Conservation (phyloP, 257 asterid genomes). For the Solanum lignicaule region DNA sequence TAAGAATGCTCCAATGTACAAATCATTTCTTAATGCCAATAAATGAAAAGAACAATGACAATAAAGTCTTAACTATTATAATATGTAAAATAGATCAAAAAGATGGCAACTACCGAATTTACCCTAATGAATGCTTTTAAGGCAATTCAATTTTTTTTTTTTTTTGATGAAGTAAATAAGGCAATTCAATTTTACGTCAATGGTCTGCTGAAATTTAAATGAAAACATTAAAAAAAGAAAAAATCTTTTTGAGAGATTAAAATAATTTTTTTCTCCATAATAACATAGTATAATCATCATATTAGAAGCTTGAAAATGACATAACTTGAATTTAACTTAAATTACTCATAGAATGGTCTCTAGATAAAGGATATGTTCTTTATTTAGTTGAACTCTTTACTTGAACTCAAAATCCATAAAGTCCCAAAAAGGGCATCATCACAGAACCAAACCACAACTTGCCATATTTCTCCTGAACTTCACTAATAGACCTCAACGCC, state of each 20-base stretch:
- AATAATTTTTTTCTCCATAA: not conserved
- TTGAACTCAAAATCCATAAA: not conserved
- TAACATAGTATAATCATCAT: not conserved
- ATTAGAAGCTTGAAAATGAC: not conserved
- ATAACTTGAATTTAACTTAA: not conserved
- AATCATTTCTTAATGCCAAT: not conserved
- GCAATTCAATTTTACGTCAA: not conserved
- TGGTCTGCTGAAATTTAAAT: not conserved
- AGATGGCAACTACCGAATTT: not conserved
- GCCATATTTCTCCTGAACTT: not conserved
- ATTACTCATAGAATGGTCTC: no score
- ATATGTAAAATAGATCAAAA: not conserved
- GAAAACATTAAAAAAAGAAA: slow-evolving; percentile 10
- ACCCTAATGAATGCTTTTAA: not conserved
- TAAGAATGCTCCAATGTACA: not conserved
- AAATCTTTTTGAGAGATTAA: no score
- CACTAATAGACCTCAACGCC: not conserved
- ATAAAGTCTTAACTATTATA: no score
- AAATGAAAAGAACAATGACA: not conserved
- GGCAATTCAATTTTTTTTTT: no score
- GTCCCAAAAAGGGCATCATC: not conserved
- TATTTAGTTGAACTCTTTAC: no score
- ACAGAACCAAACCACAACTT: not conserved
- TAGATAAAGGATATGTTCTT: no score
- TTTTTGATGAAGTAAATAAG: no score